Evolutionary conservation across 1,284 basidiomycete species (phyloP).

Genomic region (Cystobasidium pallidum): DNA sequence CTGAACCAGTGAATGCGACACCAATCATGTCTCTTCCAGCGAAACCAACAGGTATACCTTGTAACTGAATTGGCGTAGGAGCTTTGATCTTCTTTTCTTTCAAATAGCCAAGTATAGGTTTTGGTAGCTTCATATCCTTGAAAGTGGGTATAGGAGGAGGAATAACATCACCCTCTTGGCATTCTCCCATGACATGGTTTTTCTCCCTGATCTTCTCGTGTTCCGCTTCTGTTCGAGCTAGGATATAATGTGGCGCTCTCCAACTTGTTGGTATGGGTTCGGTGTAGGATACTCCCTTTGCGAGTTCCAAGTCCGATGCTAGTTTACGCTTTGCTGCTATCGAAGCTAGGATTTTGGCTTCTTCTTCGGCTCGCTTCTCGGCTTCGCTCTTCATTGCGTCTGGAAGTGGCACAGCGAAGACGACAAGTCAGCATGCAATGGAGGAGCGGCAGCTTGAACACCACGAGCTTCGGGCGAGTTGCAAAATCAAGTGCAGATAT

Average conservation of each 20-base stretch:
- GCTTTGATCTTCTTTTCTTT: constrained; percentile 78
- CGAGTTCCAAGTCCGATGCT: constrained; percentile 87
- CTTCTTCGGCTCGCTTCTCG: constrained; percentile 82
- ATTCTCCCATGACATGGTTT: constrained; percentile 85
- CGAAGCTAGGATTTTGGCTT: constrained; percentile 90
- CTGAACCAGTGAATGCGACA: constrained; percentile 60
- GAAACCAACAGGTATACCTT: constrained; percentile 89
- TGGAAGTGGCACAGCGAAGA: constrained; percentile 54
- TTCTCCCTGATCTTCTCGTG: constrained; percentile 79
- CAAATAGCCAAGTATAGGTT: constrained; percentile 77
- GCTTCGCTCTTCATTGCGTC: constrained; percentile 82
- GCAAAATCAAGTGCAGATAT: too few relatives aligned
- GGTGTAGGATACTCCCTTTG: constrained; percentile 87
- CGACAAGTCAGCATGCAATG: background rate
- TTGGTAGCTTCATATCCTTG: constrained; percentile 98
- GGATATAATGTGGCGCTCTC: constrained; percentile 82
- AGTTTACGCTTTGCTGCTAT: constrained; percentile 82
- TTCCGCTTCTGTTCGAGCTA: constrained; percentile 69
- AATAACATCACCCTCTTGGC: constrained; percentile 63
- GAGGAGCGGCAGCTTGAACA: background rate
- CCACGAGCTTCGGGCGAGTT: too few relatives aligned
- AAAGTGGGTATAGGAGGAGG: constrained; percentile 94
- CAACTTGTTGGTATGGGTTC: constrained; percentile 88
- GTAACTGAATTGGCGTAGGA: constrained; percentile 95
- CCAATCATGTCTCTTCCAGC: constrained; percentile 60